Base-by-base conservation (phyloP, 768 basidiomycete species). In the Lentinus brumalis region DNA sequence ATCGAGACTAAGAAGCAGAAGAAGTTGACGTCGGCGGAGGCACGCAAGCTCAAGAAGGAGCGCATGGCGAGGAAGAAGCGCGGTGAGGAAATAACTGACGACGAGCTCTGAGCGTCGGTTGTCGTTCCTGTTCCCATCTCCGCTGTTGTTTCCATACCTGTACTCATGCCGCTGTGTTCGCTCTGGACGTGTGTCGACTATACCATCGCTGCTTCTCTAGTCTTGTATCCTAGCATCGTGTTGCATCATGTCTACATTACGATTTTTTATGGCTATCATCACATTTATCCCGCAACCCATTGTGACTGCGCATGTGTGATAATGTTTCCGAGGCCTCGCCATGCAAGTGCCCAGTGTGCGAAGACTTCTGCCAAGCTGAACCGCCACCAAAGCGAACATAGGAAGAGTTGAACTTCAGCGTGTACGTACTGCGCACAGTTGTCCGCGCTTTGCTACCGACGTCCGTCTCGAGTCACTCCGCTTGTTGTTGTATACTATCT, bases 11-110 rank as follows among this genome's bases (percentile, higher is more conserved):
- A 87, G 79, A 96, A 96, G 85, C 68, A 74, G 69, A 95, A 93
- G 85, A 96, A 96, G 83, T 67, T 93, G 64, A 88, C 88, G 12
- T 79, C 95, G 30, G 73, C 82, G 31, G 96, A 98, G 74, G 83
- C 85, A 54, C 87, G 96, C 62, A 98, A 98, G 64, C 77, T 81
- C 67, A 98, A 97, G 94, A 98, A 98, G 87, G 95, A 95, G 65
- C 92, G 96, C 59, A 92, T 96, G 76, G 92, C 90, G 67, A 81
- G 89, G 76, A 88, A 86, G 74, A 96, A 96, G 84, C 82, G 85
- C 64, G 94, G 92, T 68, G 89, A 91, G 78, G 92, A 93, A 31
- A 74, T 77, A 53, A 72, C 85, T 68, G 83, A 82, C 55, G 88
- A 88, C 66, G 88, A 91, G 68, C 67, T 77, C 38, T 82, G 70